These are phyloP conservation scores for Tuber indicum DNA, from an alignment of 495 filamentous ascomycete genomes.

Conservation along the genomic window DNA sequence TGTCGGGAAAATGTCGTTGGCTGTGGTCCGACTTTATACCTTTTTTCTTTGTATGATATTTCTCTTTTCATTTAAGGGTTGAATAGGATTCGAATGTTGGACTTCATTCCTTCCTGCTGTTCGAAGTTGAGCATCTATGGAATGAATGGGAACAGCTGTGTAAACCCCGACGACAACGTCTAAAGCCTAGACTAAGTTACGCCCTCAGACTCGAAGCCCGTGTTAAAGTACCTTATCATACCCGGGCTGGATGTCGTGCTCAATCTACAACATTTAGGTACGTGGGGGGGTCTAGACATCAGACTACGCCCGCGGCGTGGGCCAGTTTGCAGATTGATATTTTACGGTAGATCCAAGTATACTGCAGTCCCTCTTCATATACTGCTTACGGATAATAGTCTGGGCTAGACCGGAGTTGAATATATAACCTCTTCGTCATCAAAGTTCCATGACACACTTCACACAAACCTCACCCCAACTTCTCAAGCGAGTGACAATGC, in stretches of 20 bases:
- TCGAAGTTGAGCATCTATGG: background rate
- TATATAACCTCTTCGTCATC: background rate
- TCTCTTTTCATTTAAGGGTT: background rate
- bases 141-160: constrained; percentile 48
- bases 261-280: constrained; percentile 66
- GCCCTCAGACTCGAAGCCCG: constrained; percentile 60
- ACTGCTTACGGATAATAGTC: background rate
- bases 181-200: constrained; percentile 58
- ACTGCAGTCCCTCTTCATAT: background rate
- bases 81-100: constrained; percentile 52
- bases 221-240: constrained; percentile 49
- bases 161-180: constrained; percentile 58
- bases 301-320: constrained; percentile 42
- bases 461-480: background rate
- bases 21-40: no score
- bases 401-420: background rate
- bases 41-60: no score
- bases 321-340: constrained; percentile 46
- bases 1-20: no score
- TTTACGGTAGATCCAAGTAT: constrained; percentile 10
- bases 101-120: background rate
- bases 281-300: constrained; percentile 52
- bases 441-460: background rate
- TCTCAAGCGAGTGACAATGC: background rate
- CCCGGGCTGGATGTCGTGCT: constrained; percentile 57